Percentiles rank a stretch among this genome's conserved stretches.
Evolutionary conservation across 2,329 filamentous ascomycete species (phyloP).

Genomic region (Polytolypa hystricis): DNA sequence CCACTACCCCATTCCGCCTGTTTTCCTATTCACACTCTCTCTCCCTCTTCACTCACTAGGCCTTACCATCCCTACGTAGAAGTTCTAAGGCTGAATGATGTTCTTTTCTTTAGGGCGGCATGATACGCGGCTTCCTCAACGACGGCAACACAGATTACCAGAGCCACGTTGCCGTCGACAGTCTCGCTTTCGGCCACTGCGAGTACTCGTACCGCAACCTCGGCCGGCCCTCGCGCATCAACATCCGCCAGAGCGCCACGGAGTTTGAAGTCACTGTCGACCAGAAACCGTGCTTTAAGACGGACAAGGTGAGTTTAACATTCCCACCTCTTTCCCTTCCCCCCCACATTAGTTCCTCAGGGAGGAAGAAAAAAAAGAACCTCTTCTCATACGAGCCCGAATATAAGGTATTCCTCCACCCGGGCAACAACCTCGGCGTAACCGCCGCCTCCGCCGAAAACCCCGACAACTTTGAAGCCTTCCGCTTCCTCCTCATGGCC

Average conservation of each 20-base stretch:
- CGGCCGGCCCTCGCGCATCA: constrained; percentile 69
- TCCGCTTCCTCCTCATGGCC: constrained; percentile 54
- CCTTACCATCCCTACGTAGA: no score
- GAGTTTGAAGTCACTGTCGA: constrained; percentile 73
- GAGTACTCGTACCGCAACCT: constrained; percentile 84
- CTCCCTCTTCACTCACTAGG: no score
- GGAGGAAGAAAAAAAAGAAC: no score
- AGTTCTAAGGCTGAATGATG: no score
- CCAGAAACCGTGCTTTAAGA: constrained; percentile 71
- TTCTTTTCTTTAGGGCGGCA: constrained; percentile 47
- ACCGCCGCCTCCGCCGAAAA: constrained; percentile 81
- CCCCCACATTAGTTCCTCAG: no score
- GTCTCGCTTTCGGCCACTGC: constrained; percentile 86
- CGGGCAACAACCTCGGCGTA: constrained; percentile 75
- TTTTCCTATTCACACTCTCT: no score
- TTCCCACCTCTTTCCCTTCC: no score
- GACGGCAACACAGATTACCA: constrained; percentile 75
- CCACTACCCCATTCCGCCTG: background rate
- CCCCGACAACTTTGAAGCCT: constrained; percentile 89
- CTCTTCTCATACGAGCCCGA: no score
- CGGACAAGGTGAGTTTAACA: constrained; percentile 42
- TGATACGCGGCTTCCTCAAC: constrained; percentile 85
- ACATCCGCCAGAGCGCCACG: constrained; percentile 55
- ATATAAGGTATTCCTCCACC: constrained; percentile 58
- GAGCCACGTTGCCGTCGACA: constrained; percentile 64